Conservation (phyloP, 2,329 filamentous ascomycete genomes). For the Ceratocystis albifundus region DNA sequence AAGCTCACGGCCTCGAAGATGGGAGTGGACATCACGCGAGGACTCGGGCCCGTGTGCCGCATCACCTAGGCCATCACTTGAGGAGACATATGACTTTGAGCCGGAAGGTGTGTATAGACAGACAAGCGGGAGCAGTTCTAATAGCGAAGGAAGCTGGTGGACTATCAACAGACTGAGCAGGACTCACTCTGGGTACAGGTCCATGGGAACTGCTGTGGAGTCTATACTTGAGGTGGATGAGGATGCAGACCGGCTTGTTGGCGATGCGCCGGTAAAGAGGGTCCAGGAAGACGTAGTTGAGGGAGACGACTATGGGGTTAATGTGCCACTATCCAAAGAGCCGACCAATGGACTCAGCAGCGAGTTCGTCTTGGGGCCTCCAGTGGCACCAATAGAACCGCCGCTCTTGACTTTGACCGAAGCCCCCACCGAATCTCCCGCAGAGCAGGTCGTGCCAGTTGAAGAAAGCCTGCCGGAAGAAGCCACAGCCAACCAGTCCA, state of each 20-base stretch:
- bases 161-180: neutral
- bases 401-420: neutral
- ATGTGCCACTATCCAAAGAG: neutral
- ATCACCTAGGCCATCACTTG: neutral
- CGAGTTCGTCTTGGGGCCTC: neutral
- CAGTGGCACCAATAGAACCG: neutral
- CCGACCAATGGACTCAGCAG: neutral
- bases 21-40: neutral
- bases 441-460: neutral
- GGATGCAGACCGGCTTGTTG: neutral
- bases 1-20: neutral
- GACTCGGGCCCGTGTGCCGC: neutral
- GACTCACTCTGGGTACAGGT: constrained; percentile 1
- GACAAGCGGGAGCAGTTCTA: neutral
- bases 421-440: neutral
- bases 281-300: neutral
- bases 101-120: constrained; percentile 1
- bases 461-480: neutral
- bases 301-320: neutral
- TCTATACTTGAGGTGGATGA: constrained; percentile 4
- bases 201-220: constrained; percentile 5
- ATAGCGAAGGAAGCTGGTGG: constrained; percentile 5
- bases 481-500: neutral
- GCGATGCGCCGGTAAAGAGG: neutral
- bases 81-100: neutral